Evolutionary conservation across 176 grass and related monocot genomes (phyloP).

Genomic region (Hordeum marinum): DNA sequence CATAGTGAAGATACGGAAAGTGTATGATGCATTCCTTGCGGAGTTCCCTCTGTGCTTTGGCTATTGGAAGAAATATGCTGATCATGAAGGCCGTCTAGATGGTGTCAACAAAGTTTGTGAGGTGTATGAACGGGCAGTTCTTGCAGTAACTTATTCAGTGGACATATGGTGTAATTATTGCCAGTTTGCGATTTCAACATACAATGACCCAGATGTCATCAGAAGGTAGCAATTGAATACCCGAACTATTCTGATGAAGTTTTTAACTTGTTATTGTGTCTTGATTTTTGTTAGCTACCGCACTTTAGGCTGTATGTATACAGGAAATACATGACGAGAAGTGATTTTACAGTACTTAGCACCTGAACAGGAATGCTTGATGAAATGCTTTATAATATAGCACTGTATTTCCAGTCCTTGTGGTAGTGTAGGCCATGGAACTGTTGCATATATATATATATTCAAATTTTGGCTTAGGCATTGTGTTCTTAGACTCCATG

Average conservation of each 20-base stretch:
- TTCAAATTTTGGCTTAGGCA: not conserved
- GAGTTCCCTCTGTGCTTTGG: slow-evolving; percentile 98
- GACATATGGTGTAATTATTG: slow-evolving; percentile 98
- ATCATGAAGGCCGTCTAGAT: slow-evolving; percentile 81
- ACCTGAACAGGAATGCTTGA: not conserved
- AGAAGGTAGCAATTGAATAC: slow-evolving; percentile 54
- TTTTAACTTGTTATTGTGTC: not conserved
- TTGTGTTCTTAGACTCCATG: not conserved
- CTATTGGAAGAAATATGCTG: slow-evolving; percentile 99
- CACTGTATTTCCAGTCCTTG: not conserved
- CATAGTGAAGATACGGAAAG: slow-evolving; percentile 77
- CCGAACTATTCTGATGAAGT: not conserved
- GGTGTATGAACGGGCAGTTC: slow-evolving; percentile 93
- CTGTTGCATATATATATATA: not conserved
- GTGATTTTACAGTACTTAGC: slow-evolving; percentile 11
- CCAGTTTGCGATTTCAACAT: slow-evolving; percentile 85
- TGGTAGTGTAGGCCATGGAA: not conserved
- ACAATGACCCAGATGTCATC: slow-evolving; percentile 86
- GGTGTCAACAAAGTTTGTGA: slow-evolving; percentile 70
- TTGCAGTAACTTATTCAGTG: slow-evolving; percentile 97
- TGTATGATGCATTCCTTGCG: slow-evolving; percentile 84
- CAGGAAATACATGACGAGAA: slow-evolving; percentile 26
- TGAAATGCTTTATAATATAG: not conserved
- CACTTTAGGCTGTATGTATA: slow-evolving; percentile 6
- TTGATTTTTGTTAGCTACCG: slow-evolving; percentile 15